Percentiles rank a stretch among this genome's conserved stretches.
Conservation (phyloP, 805 yeast genomes). For the Kregervanrija pseudodelftensis region DNA sequence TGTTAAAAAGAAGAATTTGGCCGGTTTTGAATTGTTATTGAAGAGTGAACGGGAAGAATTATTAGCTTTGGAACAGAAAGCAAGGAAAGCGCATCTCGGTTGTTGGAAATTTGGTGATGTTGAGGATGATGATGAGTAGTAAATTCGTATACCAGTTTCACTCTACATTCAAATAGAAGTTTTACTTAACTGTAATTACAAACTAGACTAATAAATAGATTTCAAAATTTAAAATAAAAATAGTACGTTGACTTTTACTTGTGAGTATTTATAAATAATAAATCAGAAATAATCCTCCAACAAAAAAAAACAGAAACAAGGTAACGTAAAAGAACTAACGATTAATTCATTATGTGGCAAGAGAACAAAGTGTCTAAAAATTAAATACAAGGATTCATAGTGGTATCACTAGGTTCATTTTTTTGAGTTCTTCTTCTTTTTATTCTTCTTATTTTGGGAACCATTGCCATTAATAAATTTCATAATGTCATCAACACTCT, state of each 20-base stretch:
- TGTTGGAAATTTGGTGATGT: conserved; percentile 77
- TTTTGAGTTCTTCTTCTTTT: conserved; percentile 19
- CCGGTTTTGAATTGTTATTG: conserved; percentile 31
- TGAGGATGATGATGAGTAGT: conserved; percentile 42
- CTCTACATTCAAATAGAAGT: too few relatives aligned
- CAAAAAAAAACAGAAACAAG: too few relatives aligned
- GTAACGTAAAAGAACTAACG: too few relatives aligned
- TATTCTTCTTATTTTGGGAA: conserved; percentile 23
- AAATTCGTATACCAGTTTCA: background rate
- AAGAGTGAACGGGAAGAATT: conserved; percentile 33
- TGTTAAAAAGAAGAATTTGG: conserved; percentile 33
- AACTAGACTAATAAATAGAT: too few relatives aligned
- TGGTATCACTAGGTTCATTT: conserved; percentile 10
- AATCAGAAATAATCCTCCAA: too few relatives aligned
- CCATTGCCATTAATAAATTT: conserved; percentile 60
- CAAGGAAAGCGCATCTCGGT: conserved; percentile 46
- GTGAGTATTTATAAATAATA: too few relatives aligned
- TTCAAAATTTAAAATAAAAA: too few relatives aligned
- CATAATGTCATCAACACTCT: conserved; percentile 68
- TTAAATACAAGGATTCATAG: background rate
- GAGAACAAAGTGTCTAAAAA: conserved; percentile 4
- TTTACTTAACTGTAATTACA: too few relatives aligned
- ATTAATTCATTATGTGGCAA: background rate
- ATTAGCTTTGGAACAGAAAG: conserved; percentile 37
- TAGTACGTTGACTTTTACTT: too few relatives aligned